These are phyloP conservation scores for Turritis glabra DNA, from an alignment of 345 rosid genomes.

Conservation along the genomic window DNA sequence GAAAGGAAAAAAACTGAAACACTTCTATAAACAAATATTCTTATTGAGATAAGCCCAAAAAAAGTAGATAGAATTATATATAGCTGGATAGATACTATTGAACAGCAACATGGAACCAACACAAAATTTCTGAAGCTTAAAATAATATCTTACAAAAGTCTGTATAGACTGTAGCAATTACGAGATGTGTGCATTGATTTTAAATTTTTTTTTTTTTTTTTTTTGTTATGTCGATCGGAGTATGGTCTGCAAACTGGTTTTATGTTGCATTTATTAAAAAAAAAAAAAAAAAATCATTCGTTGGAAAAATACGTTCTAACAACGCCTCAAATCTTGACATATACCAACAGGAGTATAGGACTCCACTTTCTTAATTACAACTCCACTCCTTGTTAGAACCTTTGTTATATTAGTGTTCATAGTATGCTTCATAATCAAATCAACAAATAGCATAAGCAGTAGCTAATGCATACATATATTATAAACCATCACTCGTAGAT, in stretches of 20 bases:
- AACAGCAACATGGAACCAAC: background rate
- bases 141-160: background rate
- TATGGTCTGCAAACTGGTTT: background rate
- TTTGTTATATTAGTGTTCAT: background rate
- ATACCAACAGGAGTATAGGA: background rate
- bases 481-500: background rate
- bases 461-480: background rate
- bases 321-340: background rate
- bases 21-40: background rate
- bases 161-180: background rate
- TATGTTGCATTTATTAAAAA: background rate
- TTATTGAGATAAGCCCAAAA: too few species aligned
- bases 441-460: constrained; percentile 2
- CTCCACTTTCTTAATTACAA: background rate
- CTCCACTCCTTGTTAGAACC: background rate
- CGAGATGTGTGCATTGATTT: background rate
- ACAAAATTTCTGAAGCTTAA: background rate
- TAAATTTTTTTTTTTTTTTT: background rate
- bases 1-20: too few species aligned
- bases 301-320: background rate
- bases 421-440: background rate
- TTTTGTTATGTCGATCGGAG: background rate
- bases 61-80: too few species aligned
- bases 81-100: too few species aligned
- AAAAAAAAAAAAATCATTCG: background rate